Percentiles rank a stretch among this genome's conserved stretches.
Evolutionary conservation across 768 basidiomycete species (phyloP).

Genomic region (Mycena galericulata): DNA sequence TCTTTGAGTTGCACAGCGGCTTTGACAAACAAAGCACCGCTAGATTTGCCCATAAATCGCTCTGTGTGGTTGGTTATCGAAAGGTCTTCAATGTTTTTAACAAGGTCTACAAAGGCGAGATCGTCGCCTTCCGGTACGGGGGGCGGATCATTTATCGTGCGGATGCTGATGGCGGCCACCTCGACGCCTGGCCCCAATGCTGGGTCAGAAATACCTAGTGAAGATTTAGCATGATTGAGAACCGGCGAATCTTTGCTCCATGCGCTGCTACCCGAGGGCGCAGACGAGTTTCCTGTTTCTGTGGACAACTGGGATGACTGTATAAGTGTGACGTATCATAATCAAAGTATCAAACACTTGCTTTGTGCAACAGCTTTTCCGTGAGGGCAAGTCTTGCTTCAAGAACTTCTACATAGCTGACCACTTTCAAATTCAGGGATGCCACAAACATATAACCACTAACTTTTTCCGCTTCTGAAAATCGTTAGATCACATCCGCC

Average conservation of each 20-base stretch:
- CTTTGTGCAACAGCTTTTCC: slow-evolving; percentile 20
- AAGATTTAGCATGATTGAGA: neutral
- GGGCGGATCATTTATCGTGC: slow-evolving; percentile 2
- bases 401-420: slow-evolving; percentile 7
- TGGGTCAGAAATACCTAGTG: too few relatives aligned
- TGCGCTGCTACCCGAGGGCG: neutral
- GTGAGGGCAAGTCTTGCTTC: slow-evolving; percentile 19
- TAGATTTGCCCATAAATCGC: slow-evolving; percentile 12
- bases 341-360: neutral
- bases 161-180: slow-evolving; percentile 10
- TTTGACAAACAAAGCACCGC: slow-evolving; percentile 16
- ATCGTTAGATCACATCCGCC: neutral
- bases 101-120: slow-evolving; percentile 4
- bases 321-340: too few relatives aligned
- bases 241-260: slow-evolving; percentile 23
- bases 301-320: neutral
- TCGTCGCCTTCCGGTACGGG: neutral
- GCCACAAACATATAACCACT: too few relatives aligned
- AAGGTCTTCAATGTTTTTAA: neutral
- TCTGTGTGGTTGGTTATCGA: neutral
- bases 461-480: slow-evolving; percentile 20
- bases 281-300: neutral
- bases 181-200: slow-evolving; percentile 18
- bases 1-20: slow-evolving; percentile 1
- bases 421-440: too few relatives aligned